A percentile compares a stretch with the other conserved stretches of the same genome.
These are phyloP conservation scores for Arthrinium phaeospermum DNA, from an alignment of 2,329 filamentous ascomycete species.

Conservation along the genomic window DNA sequence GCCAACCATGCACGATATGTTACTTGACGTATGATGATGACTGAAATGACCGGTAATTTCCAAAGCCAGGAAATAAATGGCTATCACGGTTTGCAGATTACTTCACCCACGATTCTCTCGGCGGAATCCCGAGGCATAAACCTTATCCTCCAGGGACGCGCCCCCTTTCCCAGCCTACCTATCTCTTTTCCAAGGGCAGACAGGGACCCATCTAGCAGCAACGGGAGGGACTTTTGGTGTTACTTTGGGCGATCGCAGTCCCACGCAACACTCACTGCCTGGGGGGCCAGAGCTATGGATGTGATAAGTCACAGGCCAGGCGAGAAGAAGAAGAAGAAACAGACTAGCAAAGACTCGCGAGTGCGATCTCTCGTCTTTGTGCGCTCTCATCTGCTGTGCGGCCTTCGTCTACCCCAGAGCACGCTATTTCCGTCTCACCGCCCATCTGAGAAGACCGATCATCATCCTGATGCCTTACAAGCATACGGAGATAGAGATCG, in stretches of 20 bases:
- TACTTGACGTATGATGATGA: background rate
- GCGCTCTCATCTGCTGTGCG: background rate
- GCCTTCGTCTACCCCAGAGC: background rate
- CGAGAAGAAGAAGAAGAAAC: background rate
- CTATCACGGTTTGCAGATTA: background rate
- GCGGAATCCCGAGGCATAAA: background rate
- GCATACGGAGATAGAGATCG: background rate
- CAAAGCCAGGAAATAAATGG: background rate
- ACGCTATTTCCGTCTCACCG: background rate
- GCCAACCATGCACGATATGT: background rate
- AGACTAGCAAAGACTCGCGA: background rate
- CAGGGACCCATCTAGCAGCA: background rate
- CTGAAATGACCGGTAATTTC: background rate
- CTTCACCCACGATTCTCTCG: background rate
- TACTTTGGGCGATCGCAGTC: background rate
- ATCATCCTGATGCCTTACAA: background rate
- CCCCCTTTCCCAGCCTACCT: background rate
- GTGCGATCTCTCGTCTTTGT: background rate
- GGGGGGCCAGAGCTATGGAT: background rate
- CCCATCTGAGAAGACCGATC: background rate
- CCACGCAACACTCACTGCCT: background rate
- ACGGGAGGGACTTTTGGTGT: background rate
- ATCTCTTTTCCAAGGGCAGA: background rate
- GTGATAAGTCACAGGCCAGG: constrained; percentile 4
- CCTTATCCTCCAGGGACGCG: background rate